Percentiles rank a stretch among this genome's conserved stretches.
phyloP scores from a whole-genome alignment of 2,329 filamentous ascomycete species.

The Aspergillus persii region DNA sequence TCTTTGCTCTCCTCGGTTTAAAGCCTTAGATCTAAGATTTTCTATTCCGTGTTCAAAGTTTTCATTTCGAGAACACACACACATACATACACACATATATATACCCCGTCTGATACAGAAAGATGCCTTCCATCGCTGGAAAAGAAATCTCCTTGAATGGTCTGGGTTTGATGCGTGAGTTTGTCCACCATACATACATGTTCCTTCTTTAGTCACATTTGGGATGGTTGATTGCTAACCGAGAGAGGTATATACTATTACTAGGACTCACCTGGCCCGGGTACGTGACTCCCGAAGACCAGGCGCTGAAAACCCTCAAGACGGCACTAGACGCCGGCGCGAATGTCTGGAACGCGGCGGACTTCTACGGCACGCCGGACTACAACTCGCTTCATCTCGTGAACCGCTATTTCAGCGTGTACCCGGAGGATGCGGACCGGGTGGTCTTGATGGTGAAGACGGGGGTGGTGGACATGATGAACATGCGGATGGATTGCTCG shows the following conservation, averaged over 20 bases:
- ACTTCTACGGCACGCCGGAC: slow-evolving; percentile 33
- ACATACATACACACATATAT: neutral
- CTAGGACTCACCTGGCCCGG: neutral
- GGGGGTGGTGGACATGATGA: slow-evolving; percentile 30
- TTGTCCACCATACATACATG: neutral
- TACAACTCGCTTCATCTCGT: slow-evolving; percentile 30
- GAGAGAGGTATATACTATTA: too few relatives aligned
- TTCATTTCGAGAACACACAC: neutral
- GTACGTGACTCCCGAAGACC: neutral
- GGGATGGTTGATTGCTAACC: neutral
- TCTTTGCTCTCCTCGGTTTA: too few relatives aligned
- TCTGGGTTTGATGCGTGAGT: slow-evolving; percentile 29
- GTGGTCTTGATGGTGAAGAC: slow-evolving; percentile 27
- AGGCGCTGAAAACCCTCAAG: slow-evolving; percentile 46
- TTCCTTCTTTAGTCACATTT: neutral
- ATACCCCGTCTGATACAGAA: neutral
- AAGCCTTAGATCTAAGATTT: too few relatives aligned
- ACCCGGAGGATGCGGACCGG: slow-evolving; percentile 28
- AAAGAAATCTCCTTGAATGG: slow-evolving; percentile 24
- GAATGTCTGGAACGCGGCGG: slow-evolving; percentile 30
- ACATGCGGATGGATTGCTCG: slow-evolving; percentile 46
- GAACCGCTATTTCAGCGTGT: slow-evolving; percentile 24
- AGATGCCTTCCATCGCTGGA: slow-evolving; percentile 17
- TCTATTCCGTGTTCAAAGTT: neutral
- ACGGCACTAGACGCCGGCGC: slow-evolving; percentile 6